Evolutionary conservation across 1,284 basidiomycete genomes (phyloP), one percentile per base, ranked within the genome.

Genomic region (Sporisorium graminicola): DNA sequence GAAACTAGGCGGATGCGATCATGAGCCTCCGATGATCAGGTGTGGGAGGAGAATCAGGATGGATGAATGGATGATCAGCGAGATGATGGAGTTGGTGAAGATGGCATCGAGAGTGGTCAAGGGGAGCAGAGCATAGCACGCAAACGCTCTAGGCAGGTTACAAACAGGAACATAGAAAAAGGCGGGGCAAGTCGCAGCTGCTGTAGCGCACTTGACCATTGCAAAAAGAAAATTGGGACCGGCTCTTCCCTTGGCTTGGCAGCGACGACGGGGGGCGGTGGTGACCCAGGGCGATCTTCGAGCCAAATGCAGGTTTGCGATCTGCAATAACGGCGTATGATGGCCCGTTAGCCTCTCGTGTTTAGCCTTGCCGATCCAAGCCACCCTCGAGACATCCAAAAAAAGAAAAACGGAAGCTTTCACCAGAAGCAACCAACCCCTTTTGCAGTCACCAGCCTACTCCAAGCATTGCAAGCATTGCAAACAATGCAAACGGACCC

Each of bases 1-100:
- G 47, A 10, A 49, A 20, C 29, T 31, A 20, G 7, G 9, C n/a
- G 18, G 49, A 50, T 50, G 49, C 16, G 29, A 16, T 50, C 27
- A 20, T 20, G 24, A 50, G 18, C 9, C 9, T 18, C 29, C n/a
- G 49, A 20, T 33, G 27, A 31, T 12, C n/a, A 31, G 14, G 49
- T 20, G 27, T 7, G 20, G n/a, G n/a, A 9, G 29, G 49, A 20
- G n/a, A 18, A 10, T 31, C 5, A 10, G 42, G 16, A 47, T 47
- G 46, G 46, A 47, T 26, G 44, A 24, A 46, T 29, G 49, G 49
- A 50, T n/a, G 49, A 5, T 22, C 9, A 50, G 27, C 49, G 31
- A 31, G 27, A 31, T 49, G 47, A 24, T 49, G 27, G 27, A 8
- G 27, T 1, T 12, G n/a, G 29, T 12, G 3, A 50, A 13, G 27